These are phyloP conservation scores for grape (Vitis vinifera) DNA, from an alignment of 164 flowering plant species.

Conservation along the genomic window ASM3070453v1 NC_081812.1:20668001-20668500, in stretches of 20 bases:
- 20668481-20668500: conserved; percentile 46
- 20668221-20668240: no score
- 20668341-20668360: conserved; percentile 71
- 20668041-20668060: no score
- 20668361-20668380: conserved; percentile 57
- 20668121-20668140: no score
- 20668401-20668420: conserved; percentile 54
- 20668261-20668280: conserved; percentile 12
- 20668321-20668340: conserved; percentile 59
- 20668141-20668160: no score
- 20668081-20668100: no score
- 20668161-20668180: no score
- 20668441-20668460: conserved; percentile 51
- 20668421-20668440: conserved; percentile 62
- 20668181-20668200: no score
- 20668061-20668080: no score
- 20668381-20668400: conserved; percentile 87
- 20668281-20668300: conserved; percentile 17
- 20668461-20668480: conserved; percentile 51
- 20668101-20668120: no score
- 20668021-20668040: no score
- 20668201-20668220: no score
- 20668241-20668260: neutral
- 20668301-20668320: conserved; percentile 38
- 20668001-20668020: no score